phyloP scores from a whole-genome alignment of 768 basidiomycete genomes.

The Lyophyllum semitale region DNA sequence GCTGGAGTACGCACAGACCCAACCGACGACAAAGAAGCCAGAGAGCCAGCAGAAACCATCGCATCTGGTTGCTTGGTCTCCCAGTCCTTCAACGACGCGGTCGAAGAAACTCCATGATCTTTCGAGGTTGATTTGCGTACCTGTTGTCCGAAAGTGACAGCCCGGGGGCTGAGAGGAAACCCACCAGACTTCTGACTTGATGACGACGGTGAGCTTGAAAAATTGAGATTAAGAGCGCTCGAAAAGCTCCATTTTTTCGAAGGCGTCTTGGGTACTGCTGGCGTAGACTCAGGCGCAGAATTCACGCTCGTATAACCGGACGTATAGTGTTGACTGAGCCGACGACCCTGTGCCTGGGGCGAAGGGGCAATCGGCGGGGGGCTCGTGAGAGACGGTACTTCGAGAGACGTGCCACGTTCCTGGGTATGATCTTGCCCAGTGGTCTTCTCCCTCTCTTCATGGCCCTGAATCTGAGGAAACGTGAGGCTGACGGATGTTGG shows the following conservation, averaged over 20 bases:
- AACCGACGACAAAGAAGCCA: constrained; percentile 73
- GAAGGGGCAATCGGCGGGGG: constrained; percentile 29
- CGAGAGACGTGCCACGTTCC: constrained; percentile 51
- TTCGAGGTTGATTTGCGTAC: constrained; percentile 70
- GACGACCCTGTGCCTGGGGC: constrained; percentile 26
- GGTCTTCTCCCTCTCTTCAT: constrained; percentile 45
- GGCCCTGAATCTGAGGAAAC: constrained; percentile 42
- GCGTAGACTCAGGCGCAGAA: constrained; percentile 44
- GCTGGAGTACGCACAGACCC: constrained; percentile 61
- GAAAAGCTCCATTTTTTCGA: constrained; percentile 98
- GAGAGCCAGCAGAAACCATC: constrained; percentile 77
- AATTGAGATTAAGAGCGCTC: constrained; percentile 76
- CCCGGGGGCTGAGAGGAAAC: constrained; percentile 69
- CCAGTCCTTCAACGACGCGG: constrained; percentile 53
- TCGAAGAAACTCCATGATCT: constrained; percentile 54
- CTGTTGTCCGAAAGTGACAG: constrained; percentile 67
- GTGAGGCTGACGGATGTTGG: constrained; percentile 55
- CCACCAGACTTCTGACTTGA: constrained; percentile 54
- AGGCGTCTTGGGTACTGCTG: constrained; percentile 68
- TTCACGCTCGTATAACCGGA: constrained; percentile 33
- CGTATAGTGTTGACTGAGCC: constrained; percentile 41
- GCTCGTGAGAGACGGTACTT: constrained; percentile 45
- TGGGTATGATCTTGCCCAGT: constrained; percentile 46
- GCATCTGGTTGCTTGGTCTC: constrained; percentile 72
- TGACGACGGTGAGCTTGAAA: constrained; percentile 66